Conservation (phyloP, 768 basidiomycete genomes). For the Suillus occidentalis region DNA sequence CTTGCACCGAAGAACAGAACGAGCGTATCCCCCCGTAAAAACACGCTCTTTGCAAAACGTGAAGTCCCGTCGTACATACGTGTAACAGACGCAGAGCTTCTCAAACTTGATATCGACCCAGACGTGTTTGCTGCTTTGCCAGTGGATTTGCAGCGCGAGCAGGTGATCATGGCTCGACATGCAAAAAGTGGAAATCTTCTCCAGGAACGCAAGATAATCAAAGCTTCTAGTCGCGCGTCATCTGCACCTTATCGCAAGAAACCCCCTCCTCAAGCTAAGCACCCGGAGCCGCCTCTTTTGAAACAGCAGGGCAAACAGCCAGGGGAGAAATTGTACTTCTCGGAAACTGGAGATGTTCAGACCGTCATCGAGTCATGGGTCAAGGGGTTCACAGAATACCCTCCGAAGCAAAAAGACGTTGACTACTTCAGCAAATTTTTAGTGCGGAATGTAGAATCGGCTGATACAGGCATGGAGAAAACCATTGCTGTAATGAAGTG, state of each 20-base stretch:
- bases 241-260: slow-evolving; percentile 44
- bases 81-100: slow-evolving; percentile 58
- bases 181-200: slow-evolving; percentile 39
- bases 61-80: slow-evolving; percentile 37
- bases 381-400: slow-evolving; percentile 51
- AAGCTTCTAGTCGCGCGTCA: slow-evolving; percentile 34
- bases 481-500: slow-evolving; percentile 74
- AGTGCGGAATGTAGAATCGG: slow-evolving; percentile 62
- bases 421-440: slow-evolving; percentile 75
- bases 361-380: slow-evolving; percentile 77
- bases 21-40: slow-evolving; percentile 38
- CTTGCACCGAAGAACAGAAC: slow-evolving; percentile 57
- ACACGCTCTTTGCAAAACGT: slow-evolving; percentile 38
- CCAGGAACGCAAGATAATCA: slow-evolving; percentile 52
- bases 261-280: slow-evolving; percentile 58
- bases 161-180: slow-evolving; percentile 60
- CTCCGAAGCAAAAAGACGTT: slow-evolving; percentile 75
- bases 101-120: slow-evolving; percentile 68
- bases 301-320: slow-evolving; percentile 53
- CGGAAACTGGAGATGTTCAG: slow-evolving; percentile 73
- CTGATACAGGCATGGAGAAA: slow-evolving; percentile 69
- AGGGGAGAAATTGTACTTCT: slow-evolving; percentile 57
- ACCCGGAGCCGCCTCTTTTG: slow-evolving; percentile 48
- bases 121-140: slow-evolving; percentile 69
- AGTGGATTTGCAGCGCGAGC: slow-evolving; percentile 67